A percentile compares a stretch with the other conserved stretches of the same genome.
These are phyloP conservation scores for Trifolium subterraneum DNA, from an alignment of 306 rosid genomes.

Conservation along the genomic window DNA sequence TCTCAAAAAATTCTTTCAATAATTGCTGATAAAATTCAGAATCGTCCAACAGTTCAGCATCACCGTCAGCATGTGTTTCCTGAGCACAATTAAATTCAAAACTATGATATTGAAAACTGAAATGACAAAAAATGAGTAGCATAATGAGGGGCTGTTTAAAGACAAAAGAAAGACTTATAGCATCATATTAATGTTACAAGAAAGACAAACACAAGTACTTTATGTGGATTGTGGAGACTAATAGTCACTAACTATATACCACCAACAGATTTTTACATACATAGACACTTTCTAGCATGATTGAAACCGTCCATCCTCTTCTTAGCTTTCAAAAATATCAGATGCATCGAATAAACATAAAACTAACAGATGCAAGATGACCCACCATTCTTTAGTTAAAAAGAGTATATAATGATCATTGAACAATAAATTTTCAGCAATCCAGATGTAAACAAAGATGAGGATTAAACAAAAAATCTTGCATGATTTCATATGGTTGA, in stretches of 20 bases:
- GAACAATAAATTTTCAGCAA: not conserved
- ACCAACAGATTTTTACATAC: not conserved
- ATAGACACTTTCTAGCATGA: constrained; percentile 12
- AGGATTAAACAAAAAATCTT: not conserved
- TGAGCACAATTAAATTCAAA: constrained; percentile 42
- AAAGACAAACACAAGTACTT: not conserved
- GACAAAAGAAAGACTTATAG: not conserved
- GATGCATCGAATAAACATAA: constrained; percentile 5
- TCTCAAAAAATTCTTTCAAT: constrained; percentile 84
- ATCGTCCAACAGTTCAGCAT: constrained; percentile 86
- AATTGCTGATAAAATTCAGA: constrained; percentile 89
- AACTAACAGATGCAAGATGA: constrained; percentile 2
- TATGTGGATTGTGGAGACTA: not conserved
- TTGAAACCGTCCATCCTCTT: not conserved
- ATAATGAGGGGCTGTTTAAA: not conserved
- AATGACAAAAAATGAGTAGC: not conserved
- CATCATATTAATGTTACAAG: constrained; percentile 6
- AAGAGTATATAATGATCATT: not conserved
- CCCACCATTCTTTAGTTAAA: constrained; percentile 2
- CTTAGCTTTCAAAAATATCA: not conserved
- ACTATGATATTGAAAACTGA: not conserved
- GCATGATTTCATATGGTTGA: constrained; percentile 3
- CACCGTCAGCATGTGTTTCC: constrained; percentile 64
- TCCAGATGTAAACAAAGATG: not conserved
- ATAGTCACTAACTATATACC: not conserved